A percentile compares a stretch with the other conserved stretches of the same genome.
Conservation (phyloP, 2,329 filamentous ascomycete genomes). For the Pseudocercospora fijiensis region DNA sequence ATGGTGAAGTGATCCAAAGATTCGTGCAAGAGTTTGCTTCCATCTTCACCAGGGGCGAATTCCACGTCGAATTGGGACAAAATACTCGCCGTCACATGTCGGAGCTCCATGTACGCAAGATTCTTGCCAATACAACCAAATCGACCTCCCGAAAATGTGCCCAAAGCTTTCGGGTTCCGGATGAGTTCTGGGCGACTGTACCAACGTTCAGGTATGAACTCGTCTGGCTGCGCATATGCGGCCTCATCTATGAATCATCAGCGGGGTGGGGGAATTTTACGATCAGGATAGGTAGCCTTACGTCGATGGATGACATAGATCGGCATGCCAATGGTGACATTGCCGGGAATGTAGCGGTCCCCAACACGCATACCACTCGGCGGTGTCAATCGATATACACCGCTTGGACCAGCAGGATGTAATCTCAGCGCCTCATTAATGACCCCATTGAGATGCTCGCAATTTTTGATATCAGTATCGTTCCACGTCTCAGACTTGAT, state of each 20-base stretch:
- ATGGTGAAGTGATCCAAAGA: constrained; percentile 40
- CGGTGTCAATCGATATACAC: constrained; percentile 38
- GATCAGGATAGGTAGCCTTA: constrained; percentile 10
- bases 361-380: constrained; percentile 37
- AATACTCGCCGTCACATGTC: constrained; percentile 37
- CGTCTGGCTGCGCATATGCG: constrained; percentile 31
- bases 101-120: constrained; percentile 41
- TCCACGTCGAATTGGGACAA: constrained; percentile 39
- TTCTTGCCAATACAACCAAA: constrained; percentile 42
- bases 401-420: constrained; percentile 37
- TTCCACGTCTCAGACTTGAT: constrained; percentile 3
- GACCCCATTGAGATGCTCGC: constrained; percentile 37
- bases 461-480: constrained; percentile 16
- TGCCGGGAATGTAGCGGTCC: constrained; percentile 38
- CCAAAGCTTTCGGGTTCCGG: constrained; percentile 38
- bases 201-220: constrained; percentile 43
- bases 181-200: constrained; percentile 38
- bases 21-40: constrained; percentile 31
- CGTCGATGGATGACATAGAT: constrained; percentile 27
- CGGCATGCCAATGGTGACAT: constrained; percentile 22
- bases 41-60: constrained; percentile 41
- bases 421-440: constrained; percentile 44
- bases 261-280: not conserved
- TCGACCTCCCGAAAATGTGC: constrained; percentile 38
- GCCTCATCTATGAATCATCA: constrained; percentile 25